Base-by-base conservation (phyloP, 2,329 filamentous ascomycete species). In the Pestalotiopsis sp. region DNA sequence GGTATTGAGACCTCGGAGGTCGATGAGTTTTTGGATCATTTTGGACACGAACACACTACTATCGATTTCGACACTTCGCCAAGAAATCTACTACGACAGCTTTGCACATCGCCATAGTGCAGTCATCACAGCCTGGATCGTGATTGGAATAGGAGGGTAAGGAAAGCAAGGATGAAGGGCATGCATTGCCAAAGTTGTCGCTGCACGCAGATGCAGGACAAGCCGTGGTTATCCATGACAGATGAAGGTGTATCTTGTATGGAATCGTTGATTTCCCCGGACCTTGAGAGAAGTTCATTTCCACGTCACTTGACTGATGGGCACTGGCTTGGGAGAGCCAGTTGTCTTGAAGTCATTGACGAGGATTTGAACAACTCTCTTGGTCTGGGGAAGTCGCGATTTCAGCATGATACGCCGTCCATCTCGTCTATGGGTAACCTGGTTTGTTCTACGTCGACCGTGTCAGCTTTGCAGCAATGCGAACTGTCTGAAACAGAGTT, bases 311-410 rank as follows among this genome's bases (percentile, higher is more conserved):
- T 12, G 63, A 65, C 41, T 56, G 41, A 57, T 14, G 41, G 63
- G 49, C 63, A 65, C 63, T 65, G 63, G 63, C 27, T 56, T 65
- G 41, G 63, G 41, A 52, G 63, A 65, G 25, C 63, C 63, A 65
- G 41, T 38, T 12, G 39, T n/a, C 20, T 2, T 27, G 31, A 65
- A 52, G 63, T 65, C 41, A 52, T 36, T 56, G 63, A 65, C 52
- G 5, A 13, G 63, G 45, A 56, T 52, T 27, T 27, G 31, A 31
- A 36, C 36, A 5, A 36, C 31, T 65, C n/a, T 65, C 23, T 7
- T 1, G 63, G n/a, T 31, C 63, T 25, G 3, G 63, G 41, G 7
- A 20, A 14, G 20, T 36, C 14, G 4, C 36, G 63, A n/a, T 45
- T 12, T 36, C 63, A 12, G 45, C 41, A 38, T 7, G n/a, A 20